These are phyloP conservation scores for Yamadazyma sp. DNA, from an alignment of 1,139 yeast genomes.

Conservation along the genomic window DNA sequence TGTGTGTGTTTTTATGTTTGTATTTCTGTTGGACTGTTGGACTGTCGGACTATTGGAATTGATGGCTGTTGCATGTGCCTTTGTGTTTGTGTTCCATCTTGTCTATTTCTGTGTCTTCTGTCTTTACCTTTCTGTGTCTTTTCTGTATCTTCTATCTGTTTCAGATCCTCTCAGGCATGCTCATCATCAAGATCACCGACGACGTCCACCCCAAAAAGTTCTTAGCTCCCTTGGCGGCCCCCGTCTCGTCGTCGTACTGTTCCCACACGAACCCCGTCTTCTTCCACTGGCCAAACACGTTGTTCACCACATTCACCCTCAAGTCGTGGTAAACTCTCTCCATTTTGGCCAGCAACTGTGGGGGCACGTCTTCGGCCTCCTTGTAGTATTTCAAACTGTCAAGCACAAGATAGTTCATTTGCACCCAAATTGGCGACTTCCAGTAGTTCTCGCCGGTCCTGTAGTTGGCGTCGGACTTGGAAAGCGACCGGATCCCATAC, in stretches of 20 bases:
- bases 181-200: constrained; percentile 76
- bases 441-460: constrained; percentile 89
- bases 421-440: constrained; percentile 95
- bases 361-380: constrained; percentile 21
- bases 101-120: no score
- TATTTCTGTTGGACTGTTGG: no score
- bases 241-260: constrained; percentile 78
- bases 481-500: constrained; percentile 80
- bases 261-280: constrained; percentile 87
- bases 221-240: constrained; percentile 77
- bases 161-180: constrained; percentile 57
- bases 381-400: constrained; percentile 66
- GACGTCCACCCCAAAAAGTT: constrained; percentile 97
- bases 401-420: constrained; percentile 79
- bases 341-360: constrained; percentile 35
- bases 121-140: no score
- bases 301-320: constrained; percentile 65
- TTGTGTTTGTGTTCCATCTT: neutral
- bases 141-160: neutral
- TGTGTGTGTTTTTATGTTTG: no score
- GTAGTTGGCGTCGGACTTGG: constrained; percentile 64
- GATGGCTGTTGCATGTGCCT: neutral
- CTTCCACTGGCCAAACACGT: constrained; percentile 67
- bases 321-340: constrained; percentile 51
- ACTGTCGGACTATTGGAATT: neutral